Percentiles rank a stretch among this genome's conserved stretches.
Evolutionary conservation across 768 basidiomycete species (phyloP).

Genomic region (Coprinopsis cinerea): DNA sequence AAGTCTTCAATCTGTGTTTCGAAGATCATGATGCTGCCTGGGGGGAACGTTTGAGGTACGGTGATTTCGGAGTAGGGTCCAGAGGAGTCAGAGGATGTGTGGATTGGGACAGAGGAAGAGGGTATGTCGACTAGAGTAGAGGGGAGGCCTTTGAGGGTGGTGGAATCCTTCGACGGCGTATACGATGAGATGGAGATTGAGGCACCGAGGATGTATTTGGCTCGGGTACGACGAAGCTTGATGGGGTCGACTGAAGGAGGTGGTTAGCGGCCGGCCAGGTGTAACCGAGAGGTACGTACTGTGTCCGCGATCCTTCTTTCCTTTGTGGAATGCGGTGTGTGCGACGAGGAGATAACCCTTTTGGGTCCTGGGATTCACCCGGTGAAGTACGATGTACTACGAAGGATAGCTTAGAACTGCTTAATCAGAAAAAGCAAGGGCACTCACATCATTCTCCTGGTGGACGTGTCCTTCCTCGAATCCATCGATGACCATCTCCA

Average conservation of each 20-base stretch:
- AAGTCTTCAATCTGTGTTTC: conserved; percentile 76
- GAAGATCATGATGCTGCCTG: conserved; percentile 92
- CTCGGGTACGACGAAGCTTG: conserved; percentile 73
- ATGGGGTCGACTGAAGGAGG: conserved; percentile 67
- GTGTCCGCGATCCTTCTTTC: conserved; percentile 71
- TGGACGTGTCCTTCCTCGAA: conserved; percentile 94
- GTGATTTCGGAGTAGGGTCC: conserved; percentile 73
- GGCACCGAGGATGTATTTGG: conserved; percentile 77
- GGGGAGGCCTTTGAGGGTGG: conserved; percentile 65
- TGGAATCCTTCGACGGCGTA: conserved; percentile 41
- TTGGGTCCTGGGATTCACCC: conserved; percentile 85
- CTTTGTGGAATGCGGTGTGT: conserved; percentile 88
- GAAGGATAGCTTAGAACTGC: background rate
- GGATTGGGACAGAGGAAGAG: conserved; percentile 45
- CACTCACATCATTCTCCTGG: conserved; percentile 88
- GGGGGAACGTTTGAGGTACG: conserved; percentile 89
- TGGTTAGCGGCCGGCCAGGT: background rate
- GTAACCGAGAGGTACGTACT: conserved; percentile 42
- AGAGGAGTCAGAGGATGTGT: conserved; percentile 56
- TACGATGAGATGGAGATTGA: conserved; percentile 64
- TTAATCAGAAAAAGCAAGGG: background rate
- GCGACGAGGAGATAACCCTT: conserved; percentile 90
- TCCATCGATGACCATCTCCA: conserved; percentile 86
- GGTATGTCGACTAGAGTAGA: conserved; percentile 61
- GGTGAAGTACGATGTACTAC: conserved; percentile 90